Percentiles rank a stretch among this genome's conserved stretches.
phyloP scores from a whole-genome alignment of 1,284 basidiomycete genomes.

The Malassezia vespertilionis region DNA sequence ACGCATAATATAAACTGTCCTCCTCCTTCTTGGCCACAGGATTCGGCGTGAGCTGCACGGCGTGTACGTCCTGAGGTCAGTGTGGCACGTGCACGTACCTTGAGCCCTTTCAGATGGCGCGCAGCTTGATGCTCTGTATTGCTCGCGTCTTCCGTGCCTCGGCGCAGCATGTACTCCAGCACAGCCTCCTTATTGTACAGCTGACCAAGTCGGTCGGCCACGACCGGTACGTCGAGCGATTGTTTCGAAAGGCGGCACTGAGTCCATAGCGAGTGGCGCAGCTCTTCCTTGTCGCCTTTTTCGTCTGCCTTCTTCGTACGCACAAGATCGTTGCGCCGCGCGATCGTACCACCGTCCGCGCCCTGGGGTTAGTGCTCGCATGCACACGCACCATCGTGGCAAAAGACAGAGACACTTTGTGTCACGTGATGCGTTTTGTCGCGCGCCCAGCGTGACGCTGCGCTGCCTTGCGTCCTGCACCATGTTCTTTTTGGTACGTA shows the following conservation, averaged over 20 bases:
- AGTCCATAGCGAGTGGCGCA: conserved; percentile 32
- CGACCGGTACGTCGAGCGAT: conserved; percentile 28
- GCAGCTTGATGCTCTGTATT: conserved; percentile 16
- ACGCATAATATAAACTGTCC: conserved; percentile 22
- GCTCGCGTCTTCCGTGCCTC: not conserved
- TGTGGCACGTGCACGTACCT: conserved; percentile 12
- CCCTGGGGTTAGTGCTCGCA: conserved; percentile 25
- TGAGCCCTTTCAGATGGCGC: conserved; percentile 33
- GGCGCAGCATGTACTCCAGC: conserved; percentile 28
- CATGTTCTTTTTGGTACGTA: conserved; percentile 34
- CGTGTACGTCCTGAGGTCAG: conserved; percentile 21
- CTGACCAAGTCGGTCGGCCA: conserved; percentile 32
- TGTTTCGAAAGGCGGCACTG: conserved; percentile 31
- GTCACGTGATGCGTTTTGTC: too few relatives aligned
- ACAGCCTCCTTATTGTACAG: conserved; percentile 45
- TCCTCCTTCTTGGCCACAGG: conserved; percentile 7
- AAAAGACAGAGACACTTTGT: not conserved
- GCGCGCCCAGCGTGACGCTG: not conserved
- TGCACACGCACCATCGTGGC: conserved; percentile 12
- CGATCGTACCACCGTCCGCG: conserved; percentile 43
- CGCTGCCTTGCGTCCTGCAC: not conserved
- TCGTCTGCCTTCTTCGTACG: conserved; percentile 29
- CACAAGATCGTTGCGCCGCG: conserved; percentile 39
- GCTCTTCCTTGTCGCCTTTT: conserved; percentile 25
- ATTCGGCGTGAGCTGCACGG: conserved; percentile 25